Evolutionary conservation across 768 basidiomycete genomes (phyloP), one percentile per base, ranked within the genome.

Genomic region (Lactifluus subvellereus): DNA sequence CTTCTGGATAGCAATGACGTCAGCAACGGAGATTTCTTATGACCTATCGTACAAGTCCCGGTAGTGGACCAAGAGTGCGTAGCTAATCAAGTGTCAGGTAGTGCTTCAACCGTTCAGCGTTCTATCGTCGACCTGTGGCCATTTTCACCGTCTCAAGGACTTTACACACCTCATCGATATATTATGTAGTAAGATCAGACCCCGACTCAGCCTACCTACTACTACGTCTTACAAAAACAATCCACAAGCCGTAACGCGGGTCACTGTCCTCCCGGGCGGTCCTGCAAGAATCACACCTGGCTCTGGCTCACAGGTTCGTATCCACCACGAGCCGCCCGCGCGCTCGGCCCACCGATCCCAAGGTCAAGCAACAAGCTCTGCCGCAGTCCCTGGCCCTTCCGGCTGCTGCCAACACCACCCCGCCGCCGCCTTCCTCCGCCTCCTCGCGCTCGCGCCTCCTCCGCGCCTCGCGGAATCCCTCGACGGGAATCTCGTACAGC

Each of bases 401-500:
- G 65, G 40, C 76, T 42, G 40, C 76, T 35, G 18, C 33, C 75
- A 50, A 69, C 70, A 13, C 62, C 66, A 4, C 22, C 27, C 27
- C 27, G 2, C 27, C 2, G 2, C 27, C 27, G 27, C 70, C 69
- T n/a, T 77, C 80, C 33, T 84, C 83, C 50, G 83, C 85, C 69
- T 88, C 87, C 71, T 77, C 75, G 51, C 74, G 75, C 71, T 81
- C 79, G 69, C 79, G 78, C 72, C 79, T 77, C 72, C 72, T 76
- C 77, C 87, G 86, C 67, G 86, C 89, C 73, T 90, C 89, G 57
- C 75, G 74, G 72, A 94, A 93, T 13, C 94, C 94, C 71, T 94
- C 94, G 3, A 78, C 66, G 5, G 95, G 94, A 30, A 98, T 84
- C 74, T 94, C 92, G 75, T 95, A 96, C 72, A 97, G 72, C 67